Percentiles rank a stretch among this genome's conserved stretches.
phyloP scores from a whole-genome alignment of 768 basidiomycete genomes.

The Auriscalpium orientale region DNA sequence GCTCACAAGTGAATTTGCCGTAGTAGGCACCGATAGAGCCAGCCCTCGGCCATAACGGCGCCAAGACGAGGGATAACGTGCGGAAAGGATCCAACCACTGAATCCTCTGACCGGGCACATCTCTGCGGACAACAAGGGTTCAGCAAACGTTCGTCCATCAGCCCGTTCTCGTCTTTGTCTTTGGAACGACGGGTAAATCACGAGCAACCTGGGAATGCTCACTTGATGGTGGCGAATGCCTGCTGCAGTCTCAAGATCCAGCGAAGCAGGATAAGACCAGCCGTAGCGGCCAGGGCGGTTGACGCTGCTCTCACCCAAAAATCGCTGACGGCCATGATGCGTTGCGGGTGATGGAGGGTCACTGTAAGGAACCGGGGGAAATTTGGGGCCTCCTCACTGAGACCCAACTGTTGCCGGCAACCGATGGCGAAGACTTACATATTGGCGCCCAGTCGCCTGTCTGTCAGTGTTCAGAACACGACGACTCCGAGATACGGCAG shows the following conservation, averaged over 20 bases:
- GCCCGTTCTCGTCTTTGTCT: not conserved
- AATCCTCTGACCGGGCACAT: slow-evolving; percentile 12
- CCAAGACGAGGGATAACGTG: slow-evolving; percentile 20
- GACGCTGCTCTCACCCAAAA: not conserved
- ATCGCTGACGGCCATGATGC: too few species aligned
- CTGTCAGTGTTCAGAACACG: too few species aligned
- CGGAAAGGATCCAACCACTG: slow-evolving; percentile 30
- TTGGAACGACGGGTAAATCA: not conserved
- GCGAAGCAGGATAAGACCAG: not conserved
- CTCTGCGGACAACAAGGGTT: not conserved
- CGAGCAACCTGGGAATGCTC: not conserved
- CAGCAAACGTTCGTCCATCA: too few species aligned
- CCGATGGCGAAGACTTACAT: too few species aligned
- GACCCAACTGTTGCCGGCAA: too few species aligned
- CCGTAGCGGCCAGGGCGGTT: not conserved
- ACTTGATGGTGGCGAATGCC: not conserved
- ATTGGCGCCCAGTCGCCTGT: too few species aligned
- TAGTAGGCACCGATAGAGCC: slow-evolving; percentile 27
- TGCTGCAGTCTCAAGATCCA: not conserved
- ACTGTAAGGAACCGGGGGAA: too few species aligned
- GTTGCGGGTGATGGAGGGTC: too few species aligned
- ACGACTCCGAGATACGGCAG: too few species aligned
- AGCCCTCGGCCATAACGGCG: slow-evolving; percentile 27
- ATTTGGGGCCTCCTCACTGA: too few species aligned
- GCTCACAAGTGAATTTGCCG: slow-evolving; percentile 31